Evolutionary conservation across 345 rosid species (phyloP), one percentile per base, ranked within the genome.

Genomic region (Arabidopsis suecica): DNA sequence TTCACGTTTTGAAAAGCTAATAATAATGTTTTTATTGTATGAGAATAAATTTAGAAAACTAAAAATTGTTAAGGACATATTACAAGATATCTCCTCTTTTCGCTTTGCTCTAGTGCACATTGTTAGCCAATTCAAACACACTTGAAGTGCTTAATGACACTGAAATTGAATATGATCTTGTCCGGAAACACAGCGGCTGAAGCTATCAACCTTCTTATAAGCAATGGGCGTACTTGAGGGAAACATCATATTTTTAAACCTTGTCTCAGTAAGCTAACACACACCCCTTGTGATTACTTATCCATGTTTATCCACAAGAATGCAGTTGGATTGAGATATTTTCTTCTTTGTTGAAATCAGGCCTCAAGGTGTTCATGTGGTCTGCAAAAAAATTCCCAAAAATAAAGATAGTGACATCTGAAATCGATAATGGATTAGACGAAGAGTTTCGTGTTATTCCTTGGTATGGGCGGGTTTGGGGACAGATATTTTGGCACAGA

Each of bases 311-410:
- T 68, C 74, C 79, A 68, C 49, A 53, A 51, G 63, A 51, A 76
- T 50, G 74, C 32, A 61, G 69, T 57, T 61, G 40, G 40, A 32
- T 4, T 75, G 47, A 65, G 68, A 61, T 79, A 20, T 38, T 73
- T 67, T 22, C 66, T 25, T 7, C 54, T 61, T 34, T 34, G 25
- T 66, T 75, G 71, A 61, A 61, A 61, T 53, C 88, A 95, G 97
- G 97, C 97, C 99, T 77, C 97, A 92, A 74, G 97, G 97, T 78
- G 97, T 92, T 57, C 97, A 95, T 76, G 88, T 92, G 83, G 99
- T 95, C 65, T 90, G 99, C 90, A 87, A 86, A 84, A 85, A 80
- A 57, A 25, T 90, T 87, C 84, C 99, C 97, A 51, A 88, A 93
- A 76, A 61, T 95, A 62, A 91, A 95, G 93, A 91, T 91, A 37